Base-by-base conservation (phyloP, 2,329 filamentous ascomycete genomes). In the Paracorniculantispora psalliotae region DNA sequence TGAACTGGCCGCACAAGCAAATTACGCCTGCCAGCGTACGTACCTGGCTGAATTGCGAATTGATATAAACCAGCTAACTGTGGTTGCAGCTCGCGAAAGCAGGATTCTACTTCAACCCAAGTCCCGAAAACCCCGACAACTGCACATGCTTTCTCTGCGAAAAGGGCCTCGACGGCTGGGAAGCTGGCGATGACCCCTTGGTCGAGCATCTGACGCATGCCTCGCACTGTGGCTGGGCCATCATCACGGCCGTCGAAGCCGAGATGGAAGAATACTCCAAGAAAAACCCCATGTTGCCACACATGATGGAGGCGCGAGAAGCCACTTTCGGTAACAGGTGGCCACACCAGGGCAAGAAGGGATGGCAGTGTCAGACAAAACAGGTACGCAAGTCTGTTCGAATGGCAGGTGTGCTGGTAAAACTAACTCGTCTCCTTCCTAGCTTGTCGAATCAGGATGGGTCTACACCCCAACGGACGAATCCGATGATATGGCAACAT, bases 371-470 rank as follows among this genome's bases (percentile, higher is more conserved):
- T 76, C 96, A 94, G 72, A 87, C 85, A 0, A 89, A 94, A 65
- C 92, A 96, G 86, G 90, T 91, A 75, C 60, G 76, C 13, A 10
- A 10, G 10, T 23, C 25, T 12, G 41, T 2, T 10, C 9, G 48
- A 19, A 33, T 25, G 39, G 50, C 56, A 48, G 28, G 56, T 9
- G 15, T 33, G 17, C 1, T 21, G 15, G 12, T 21, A 37, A 52
- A 43, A 12, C 62, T 66, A 43, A 65, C 57, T 17, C 51, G 28
- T 30, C 53, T 44, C 35, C 15, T 23, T 39, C 23, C 8, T 66
- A 94, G 86, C 87, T 97, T 77, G 91, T 91, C 35, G 90, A 93
- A 64, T 90, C 91, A 28, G 94, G 94, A 12, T 99, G 93, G 92
- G 92, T 89, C 69, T 97, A 92, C 74, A 96, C 92, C 25, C 92